Base-by-base conservation (phyloP, 2,329 filamentous ascomycete species). In the Xylaria sp. region DNA sequence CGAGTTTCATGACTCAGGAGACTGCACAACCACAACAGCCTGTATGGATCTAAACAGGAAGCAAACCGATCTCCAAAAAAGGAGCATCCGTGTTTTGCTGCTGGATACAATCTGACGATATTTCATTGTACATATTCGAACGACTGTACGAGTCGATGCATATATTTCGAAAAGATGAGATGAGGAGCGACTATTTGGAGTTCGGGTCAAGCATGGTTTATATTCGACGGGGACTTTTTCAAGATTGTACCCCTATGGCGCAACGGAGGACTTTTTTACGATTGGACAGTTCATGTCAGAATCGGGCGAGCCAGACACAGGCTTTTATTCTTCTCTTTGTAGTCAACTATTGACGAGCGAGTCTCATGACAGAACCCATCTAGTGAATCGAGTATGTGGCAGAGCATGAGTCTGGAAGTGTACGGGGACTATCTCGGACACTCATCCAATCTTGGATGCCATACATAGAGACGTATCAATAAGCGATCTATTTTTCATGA, bases 1-100 rank as follows among this genome's bases (percentile, higher is more conserved):
- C 85, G 59, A 86, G 83, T 67, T 89, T 91, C 78, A 90, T 92
- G 76, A 83, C 67, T 31, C 71, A 73, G 6, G 74, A 77, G 42
- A 68, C 72, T n/a, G 44, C 76, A 11, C 80, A 82, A 51, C 69
- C 73, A 36, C 74, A 74, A 33, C 74, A 75, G 56, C 73, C 81
- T 13, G 79, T 84, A 62, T 88, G 87, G 87, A 88, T 88, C 71
- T 88, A 62, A 74, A 60, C 23, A 36, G 20, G 53, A 56, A 20
- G 20, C 7, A 26, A 44, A 44, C 33, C 42, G n/a, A 11, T 26
- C 38, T 6, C 33, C 57, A 20, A 36, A 44, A 66, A 59, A 59
- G 53, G 17, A 54, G 65, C 53, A 44, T 66, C 31, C 59, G 61
- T 28, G 28, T 62, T 68, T 59, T 11, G 42, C 63, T 71, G 15